Base-by-base conservation (phyloP, 176 grass and related monocot genomes). In the Olyra latifolia region DNA sequence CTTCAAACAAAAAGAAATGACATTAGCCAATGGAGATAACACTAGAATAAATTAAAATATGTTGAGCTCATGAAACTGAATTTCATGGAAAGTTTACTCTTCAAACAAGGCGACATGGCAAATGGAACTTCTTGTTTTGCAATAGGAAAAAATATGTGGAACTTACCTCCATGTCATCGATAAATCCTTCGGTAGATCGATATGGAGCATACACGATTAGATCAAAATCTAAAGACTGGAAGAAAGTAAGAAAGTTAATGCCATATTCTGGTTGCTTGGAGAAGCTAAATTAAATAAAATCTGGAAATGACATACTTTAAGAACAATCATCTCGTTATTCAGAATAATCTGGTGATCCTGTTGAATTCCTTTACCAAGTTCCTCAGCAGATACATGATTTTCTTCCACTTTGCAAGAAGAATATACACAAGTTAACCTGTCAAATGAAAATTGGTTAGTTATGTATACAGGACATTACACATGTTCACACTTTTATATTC, bases 381-480 rank as follows among this genome's bases (percentile, higher is more conserved):
- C 96, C 86, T 98, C 96, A 41, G 96, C 92, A 45, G 96, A 98
- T 69, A 98, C 92, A 69, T 98, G 96, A 84, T 98, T 98, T 87
- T 98, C 96, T 91, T 95, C 96, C 71, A 98, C 90, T 93, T 95
- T 98, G 69, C 96, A 98, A 66, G 96, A 93, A 83, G 88, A 55
- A 89, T 95, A 98, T 91, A 98, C 84, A 83, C 96, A 98, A 84
- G 96, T 95, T 89, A 98, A 85, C 96, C 96, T 98, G 82, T 83
- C 70, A 79, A 80, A 65, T 23, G 0, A 83, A 82, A 91, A 74
- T 35, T 56, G 25, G 9, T 69, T 68, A 62, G 52, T 28, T 75
- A 13, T 48, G 66, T 29, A 76, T 69, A 40, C 8, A 72, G 42
- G 55, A 76, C 7, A 14, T 23, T 74, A 28, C 19, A 74, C 5